Conservation (phyloP, 495 filamentous ascomycete genomes). For the Tuber microsphaerosporum region DNA sequence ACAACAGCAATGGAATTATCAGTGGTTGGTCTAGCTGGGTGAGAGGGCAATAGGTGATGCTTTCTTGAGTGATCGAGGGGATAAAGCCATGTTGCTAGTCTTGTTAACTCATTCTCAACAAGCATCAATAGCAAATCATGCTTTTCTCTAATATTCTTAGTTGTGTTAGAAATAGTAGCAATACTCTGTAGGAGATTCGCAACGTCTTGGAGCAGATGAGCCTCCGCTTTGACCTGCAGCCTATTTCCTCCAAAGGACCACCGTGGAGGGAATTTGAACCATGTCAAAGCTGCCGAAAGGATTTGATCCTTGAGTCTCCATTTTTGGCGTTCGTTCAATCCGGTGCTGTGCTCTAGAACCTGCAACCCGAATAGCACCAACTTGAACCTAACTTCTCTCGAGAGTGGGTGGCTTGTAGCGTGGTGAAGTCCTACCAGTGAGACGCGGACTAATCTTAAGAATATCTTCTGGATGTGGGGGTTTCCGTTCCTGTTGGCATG, state of each 20-base stretch:
- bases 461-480: conserved; percentile 68
- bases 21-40: conserved; percentile 35
- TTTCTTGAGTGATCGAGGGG: conserved; percentile 66
- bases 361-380: conserved; percentile 73
- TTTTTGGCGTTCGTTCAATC: conserved; percentile 51
- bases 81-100: conserved; percentile 82
- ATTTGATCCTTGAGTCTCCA: conserved; percentile 83
- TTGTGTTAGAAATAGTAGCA: conserved; percentile 52
- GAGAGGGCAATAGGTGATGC: conserved; percentile 43
- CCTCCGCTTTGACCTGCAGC: conserved; percentile 86
- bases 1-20: conserved; percentile 50
- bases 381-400: conserved; percentile 84
- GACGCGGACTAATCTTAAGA: conserved; percentile 66
- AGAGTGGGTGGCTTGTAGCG: conserved; percentile 71
- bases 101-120: conserved; percentile 74
- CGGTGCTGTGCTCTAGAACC: conserved; percentile 61
- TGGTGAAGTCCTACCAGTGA: conserved; percentile 65
- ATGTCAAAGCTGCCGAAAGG: conserved; percentile 72
- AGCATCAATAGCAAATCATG: conserved; percentile 71
- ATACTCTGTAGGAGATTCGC: conserved; percentile 52
- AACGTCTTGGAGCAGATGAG: conserved; percentile 72
- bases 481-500: conserved; percentile 78
- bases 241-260: conserved; percentile 97
- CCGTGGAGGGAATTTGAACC: conserved; percentile 75
- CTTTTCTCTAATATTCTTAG: conserved; percentile 63